phyloP scores from a whole-genome alignment of 169 alveolate species.

The Plasmodium cynomolgi region DNA sequence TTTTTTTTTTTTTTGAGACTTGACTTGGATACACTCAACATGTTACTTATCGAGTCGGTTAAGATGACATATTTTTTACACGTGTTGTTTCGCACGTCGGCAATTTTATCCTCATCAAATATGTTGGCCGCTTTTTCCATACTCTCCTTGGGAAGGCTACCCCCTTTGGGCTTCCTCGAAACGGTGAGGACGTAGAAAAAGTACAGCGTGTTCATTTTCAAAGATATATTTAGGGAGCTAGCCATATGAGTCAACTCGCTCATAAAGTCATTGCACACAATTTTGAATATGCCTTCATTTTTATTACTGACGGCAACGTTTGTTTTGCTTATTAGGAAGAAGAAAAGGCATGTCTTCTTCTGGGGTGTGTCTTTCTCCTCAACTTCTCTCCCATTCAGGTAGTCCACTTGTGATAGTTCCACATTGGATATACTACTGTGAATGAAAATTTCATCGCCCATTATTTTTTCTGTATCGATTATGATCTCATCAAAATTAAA shows the following conservation, averaged over 20 bases:
- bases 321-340: constrained; percentile 30
- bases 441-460: constrained; percentile 12
- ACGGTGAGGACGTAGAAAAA: constrained; percentile 27
- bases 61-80: constrained; percentile 60
- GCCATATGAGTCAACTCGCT: constrained; percentile 20
- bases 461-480: background rate
- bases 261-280: constrained; percentile 25
- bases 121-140: background rate
- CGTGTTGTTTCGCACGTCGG: background rate
- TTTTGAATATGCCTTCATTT: constrained; percentile 60
- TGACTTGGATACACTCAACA: constrained; percentile 48
- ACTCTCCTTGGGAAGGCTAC: background rate
- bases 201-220: constrained; percentile 34
- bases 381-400: background rate
- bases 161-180: background rate
- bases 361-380: background rate
- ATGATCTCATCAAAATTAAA: constrained; percentile 22
- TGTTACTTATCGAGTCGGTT: constrained; percentile 50
- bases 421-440: background rate
- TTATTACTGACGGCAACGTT: constrained; percentile 22
- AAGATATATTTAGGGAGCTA: constrained; percentile 10
- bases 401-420: background rate
- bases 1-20: constrained; percentile 22
- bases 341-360: constrained; percentile 16
- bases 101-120: background rate